Percentiles rank a stretch among this genome's conserved stretches.
Evolutionary conservation across 108 stramenopile species (phyloP).

Genomic region (Asterionellopsis glacialis): DNA sequence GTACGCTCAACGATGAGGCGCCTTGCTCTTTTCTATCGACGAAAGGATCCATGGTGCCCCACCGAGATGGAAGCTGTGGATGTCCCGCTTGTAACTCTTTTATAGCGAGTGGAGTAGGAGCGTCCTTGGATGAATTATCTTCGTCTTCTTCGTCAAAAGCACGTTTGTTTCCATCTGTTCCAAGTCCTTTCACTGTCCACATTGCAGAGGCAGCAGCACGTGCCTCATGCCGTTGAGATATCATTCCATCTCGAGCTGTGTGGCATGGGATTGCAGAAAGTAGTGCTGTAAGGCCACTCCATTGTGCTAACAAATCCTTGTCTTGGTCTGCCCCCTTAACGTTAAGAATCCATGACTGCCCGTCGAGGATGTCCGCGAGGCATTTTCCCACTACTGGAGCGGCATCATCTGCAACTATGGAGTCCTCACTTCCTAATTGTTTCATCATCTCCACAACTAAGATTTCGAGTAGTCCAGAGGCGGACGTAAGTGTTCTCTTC

Average conservation of each 20-base stretch:
- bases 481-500: slow-evolving; percentile 59
- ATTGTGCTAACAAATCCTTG: slow-evolving; percentile 31
- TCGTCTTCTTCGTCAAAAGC: not conserved
- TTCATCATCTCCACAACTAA: slow-evolving; percentile 36
- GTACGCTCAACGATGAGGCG: slow-evolving; percentile 8
- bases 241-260: slow-evolving; percentile 72
- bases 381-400: slow-evolving; percentile 20
- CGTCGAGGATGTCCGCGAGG: slow-evolving; percentile 66
- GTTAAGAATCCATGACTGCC: slow-evolving; percentile 47
- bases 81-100: slow-evolving; percentile 18
- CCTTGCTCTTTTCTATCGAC: slow-evolving; percentile 8
- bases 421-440: slow-evolving; percentile 7
- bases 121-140: slow-evolving; percentile 4
- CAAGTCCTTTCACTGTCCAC: slow-evolving; percentile 73
- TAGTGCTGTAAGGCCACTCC: slow-evolving; percentile 68
- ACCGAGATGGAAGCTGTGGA: slow-evolving; percentile 26
- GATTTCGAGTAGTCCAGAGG: slow-evolving; percentile 67
- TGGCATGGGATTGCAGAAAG: slow-evolving; percentile 73
- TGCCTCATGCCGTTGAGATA: slow-evolving; percentile 73
- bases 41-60: slow-evolving; percentile 73
- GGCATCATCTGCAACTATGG: slow-evolving; percentile 13
- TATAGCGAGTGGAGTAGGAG: slow-evolving; percentile 60
- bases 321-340: slow-evolving; percentile 5
- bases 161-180: slow-evolving; percentile 17
- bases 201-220: slow-evolving; percentile 75